Evolutionary conservation across 2,329 filamentous ascomycete genomes (phyloP), one percentile per base, ranked within the genome.

Genomic region (Cytospora paraplurivora): DNA sequence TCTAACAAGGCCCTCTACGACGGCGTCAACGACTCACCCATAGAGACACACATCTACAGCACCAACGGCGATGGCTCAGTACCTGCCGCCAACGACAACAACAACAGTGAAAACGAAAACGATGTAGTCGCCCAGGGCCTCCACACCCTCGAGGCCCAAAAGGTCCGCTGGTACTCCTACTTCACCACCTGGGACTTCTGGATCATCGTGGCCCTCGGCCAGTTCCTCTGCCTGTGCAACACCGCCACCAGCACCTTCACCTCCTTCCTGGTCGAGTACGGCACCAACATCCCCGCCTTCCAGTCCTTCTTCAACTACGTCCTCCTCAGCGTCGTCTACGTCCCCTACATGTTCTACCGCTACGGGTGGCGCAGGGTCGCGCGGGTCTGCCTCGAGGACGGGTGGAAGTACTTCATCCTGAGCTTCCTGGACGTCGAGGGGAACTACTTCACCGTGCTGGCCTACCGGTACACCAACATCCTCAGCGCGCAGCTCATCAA

Each of bases 381-480:
- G 54, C 78, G 79, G 56, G 75, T 96, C 62, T 72, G 93, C 15
- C 74, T 79, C 59, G 84, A 82, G 66, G 89, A 96, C 73, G 92
- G 93, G 64, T 98, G 94, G 95, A 92, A 92, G 78, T 98, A 96
- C 79, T 84, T 96, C 71, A 91, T 97, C 76, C 86, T 99, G 66
- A 88, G 91, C 59, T 97, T 98, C 76, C 85, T 95, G 70, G 95
- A 99, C 73, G 94, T 98, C 56, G 86, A 97, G 78, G 95, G 95
- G 66, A 99, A 99, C 79, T 99, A 97, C 81, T 98, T 98, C 75
- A 93, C 93, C 71, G 94, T 99, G 57, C 84, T 97, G 56, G 95
- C 94, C 6, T 99, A 98, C 80, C 85, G 90, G 65, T 88, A 96
- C 81, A 97, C 94, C 61, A 97, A 93, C 72, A 89, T 97, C 70